Percentiles rank a stretch among this genome's conserved stretches.
phyloP scores from a whole-genome alignment of 768 basidiomycete genomes.

The Tricholoma bakamatsutake region DNA sequence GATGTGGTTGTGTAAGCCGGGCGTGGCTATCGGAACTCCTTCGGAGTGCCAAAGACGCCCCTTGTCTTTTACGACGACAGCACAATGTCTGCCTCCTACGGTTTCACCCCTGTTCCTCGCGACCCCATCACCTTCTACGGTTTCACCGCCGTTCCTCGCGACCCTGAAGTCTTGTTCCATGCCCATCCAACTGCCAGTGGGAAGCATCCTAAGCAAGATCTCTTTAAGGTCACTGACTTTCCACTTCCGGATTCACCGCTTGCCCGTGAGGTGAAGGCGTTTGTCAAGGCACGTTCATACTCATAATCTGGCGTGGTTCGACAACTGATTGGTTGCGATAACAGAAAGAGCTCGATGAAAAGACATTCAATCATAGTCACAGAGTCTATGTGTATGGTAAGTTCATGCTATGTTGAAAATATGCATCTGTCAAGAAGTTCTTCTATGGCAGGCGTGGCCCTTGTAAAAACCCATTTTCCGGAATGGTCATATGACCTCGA shows the following conservation, averaged over 20 bases:
- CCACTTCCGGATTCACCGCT: constrained; percentile 37
- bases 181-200: constrained; percentile 38
- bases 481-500: constrained; percentile 36
- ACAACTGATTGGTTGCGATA: not conserved
- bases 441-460: constrained; percentile 34
- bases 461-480: constrained; percentile 41
- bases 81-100: constrained; percentile 30
- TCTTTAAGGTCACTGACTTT: constrained; percentile 32
- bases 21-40: not conserved
- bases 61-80: not conserved
- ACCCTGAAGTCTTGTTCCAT: constrained; percentile 43
- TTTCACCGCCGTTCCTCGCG: constrained; percentile 41
- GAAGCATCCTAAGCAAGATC: constrained; percentile 35
- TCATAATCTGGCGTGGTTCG: not conserved
- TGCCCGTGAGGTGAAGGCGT: constrained; percentile 31
- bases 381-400: constrained; percentile 47
- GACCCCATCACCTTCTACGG: constrained; percentile 34
- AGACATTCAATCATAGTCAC: constrained; percentile 44
- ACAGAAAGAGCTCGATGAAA: constrained; percentile 37
- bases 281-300: constrained; percentile 27
- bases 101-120: constrained; percentile 42
- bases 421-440: not conserved
- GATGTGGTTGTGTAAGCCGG: not conserved
- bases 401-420: constrained; percentile 1
- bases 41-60: not conserved